phyloP scores from a whole-genome alignment of 2,329 filamentous ascomycete species.

The Ampelomyces quisqualis region DNA sequence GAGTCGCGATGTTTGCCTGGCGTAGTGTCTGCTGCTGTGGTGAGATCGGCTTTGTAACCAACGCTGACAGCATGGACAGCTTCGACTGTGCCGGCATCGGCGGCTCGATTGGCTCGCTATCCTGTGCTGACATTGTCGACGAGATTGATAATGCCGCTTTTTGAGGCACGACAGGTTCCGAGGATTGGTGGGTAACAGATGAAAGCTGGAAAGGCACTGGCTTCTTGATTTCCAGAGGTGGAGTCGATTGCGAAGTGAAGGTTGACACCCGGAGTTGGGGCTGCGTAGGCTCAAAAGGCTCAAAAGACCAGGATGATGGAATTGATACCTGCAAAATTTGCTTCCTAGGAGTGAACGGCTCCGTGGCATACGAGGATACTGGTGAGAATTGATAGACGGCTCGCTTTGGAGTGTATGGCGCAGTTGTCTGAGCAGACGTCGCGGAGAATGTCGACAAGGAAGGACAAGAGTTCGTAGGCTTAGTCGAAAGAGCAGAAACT shows the following conservation, averaged over 20 bases:
- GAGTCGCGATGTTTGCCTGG: constrained; percentile 24
- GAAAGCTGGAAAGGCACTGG: constrained; percentile 9
- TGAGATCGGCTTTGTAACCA: constrained; percentile 30
- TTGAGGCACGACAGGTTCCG: constrained; percentile 23
- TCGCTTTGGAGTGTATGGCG: constrained; percentile 19
- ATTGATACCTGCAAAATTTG: constrained; percentile 25
- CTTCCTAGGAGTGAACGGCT: constrained; percentile 14
- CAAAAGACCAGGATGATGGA: constrained; percentile 23
- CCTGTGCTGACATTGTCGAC: constrained; percentile 20
- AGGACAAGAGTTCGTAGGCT: constrained; percentile 23
- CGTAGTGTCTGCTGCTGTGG: constrained; percentile 18
- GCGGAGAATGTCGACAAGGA: constrained; percentile 23
- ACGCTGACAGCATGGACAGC: constrained; percentile 24
- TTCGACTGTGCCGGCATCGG: constrained; percentile 13
- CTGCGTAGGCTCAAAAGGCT: constrained; percentile 33
- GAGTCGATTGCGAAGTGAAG: constrained; percentile 24
- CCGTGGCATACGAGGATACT: constrained; percentile 20
- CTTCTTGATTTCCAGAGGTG: constrained; percentile 20
- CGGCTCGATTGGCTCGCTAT: constrained; percentile 22
- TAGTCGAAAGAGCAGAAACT: constrained; percentile 30
- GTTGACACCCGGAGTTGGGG: constrained; percentile 20
- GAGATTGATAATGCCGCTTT: constrained; percentile 15
- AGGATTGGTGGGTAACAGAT: constrained; percentile 21
- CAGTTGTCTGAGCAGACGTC: constrained; percentile 28
- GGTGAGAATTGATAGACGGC: constrained; percentile 15